Conservation (phyloP, 495 filamentous ascomycete species). For the Penicillium cinerascens region DNA sequence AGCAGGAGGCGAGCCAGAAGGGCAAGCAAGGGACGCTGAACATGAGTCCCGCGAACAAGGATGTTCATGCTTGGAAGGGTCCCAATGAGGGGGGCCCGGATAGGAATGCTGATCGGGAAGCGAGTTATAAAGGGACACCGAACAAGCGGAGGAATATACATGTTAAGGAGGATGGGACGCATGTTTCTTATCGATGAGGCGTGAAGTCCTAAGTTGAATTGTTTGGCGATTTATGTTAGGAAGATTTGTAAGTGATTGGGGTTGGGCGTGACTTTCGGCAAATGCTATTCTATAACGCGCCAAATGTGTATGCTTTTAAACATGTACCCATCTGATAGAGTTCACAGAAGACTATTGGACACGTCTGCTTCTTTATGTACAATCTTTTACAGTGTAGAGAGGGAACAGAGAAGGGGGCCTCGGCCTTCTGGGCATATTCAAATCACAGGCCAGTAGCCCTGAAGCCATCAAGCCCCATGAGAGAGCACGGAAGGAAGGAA, state of each 20-base stretch:
- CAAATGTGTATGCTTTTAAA: not conserved
- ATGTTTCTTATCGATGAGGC: conserved; percentile 22
- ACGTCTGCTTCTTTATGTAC: not conserved
- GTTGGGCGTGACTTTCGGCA: not conserved
- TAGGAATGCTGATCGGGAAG: conserved; percentile 35
- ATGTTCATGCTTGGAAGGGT: conserved; percentile 49
- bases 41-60: conserved; percentile 58
- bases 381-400: not conserved
- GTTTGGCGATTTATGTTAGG: not conserved
- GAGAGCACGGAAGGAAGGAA: too few species aligned
- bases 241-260: not conserved
- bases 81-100: conserved; percentile 47
- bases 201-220: not conserved
- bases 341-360: not conserved
- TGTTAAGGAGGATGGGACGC: conserved; percentile 29
- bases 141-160: conserved; percentile 42
- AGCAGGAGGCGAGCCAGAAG: conserved; percentile 29
- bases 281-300: not conserved
- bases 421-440: too few species aligned
- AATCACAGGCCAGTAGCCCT: too few species aligned
- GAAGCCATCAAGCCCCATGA: too few species aligned
- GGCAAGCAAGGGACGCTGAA: conserved; percentile 47
- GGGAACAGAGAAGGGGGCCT: not conserved
- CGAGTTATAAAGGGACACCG: conserved; percentile 39
- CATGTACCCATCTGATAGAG: not conserved